Percentiles rank a stretch among this genome's conserved stretches.
phyloP scores from a whole-genome alignment of 345 rosid genomes.

The Isatis tinctoria region DNA sequence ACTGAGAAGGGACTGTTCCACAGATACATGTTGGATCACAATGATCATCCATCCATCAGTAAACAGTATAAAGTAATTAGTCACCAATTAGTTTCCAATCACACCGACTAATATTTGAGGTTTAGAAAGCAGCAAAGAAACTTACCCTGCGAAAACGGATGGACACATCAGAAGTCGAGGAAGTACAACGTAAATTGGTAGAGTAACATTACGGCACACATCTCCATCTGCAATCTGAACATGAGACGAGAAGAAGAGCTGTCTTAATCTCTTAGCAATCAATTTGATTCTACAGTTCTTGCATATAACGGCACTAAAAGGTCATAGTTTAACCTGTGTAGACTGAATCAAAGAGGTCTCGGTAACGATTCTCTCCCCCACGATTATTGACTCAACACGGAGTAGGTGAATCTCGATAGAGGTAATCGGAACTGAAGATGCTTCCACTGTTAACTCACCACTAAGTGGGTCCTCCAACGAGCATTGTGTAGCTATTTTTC shows the following conservation, averaged over 20 bases:
- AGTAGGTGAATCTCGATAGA: constrained; percentile 79
- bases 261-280: neutral
- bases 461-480: constrained; percentile 67
- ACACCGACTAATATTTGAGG: neutral
- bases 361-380: constrained; percentile 71
- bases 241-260: constrained; percentile 10
- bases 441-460: constrained; percentile 79
- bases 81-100: neutral
- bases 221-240: constrained; percentile 90
- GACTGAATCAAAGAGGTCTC: constrained; percentile 92
- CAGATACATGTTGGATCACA: neutral
- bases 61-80: neutral
- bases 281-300: neutral
- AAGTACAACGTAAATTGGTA: constrained; percentile 71
- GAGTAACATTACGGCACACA: constrained; percentile 56
- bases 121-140: neutral
- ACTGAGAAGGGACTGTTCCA: constrained; percentile 74
- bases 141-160: constrained; percentile 84
- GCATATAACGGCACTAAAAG: neutral
- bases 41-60: neutral
- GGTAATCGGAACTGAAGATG: constrained; percentile 64
- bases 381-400: constrained; percentile 67
- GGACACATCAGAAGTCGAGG: constrained; percentile 92
- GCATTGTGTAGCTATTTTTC: constrained; percentile 69
- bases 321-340: constrained; percentile 54